These are phyloP conservation scores for Cyberlindnera sargentensis DNA, from an alignment of 805 yeast species.

Conservation along the genomic window DNA sequence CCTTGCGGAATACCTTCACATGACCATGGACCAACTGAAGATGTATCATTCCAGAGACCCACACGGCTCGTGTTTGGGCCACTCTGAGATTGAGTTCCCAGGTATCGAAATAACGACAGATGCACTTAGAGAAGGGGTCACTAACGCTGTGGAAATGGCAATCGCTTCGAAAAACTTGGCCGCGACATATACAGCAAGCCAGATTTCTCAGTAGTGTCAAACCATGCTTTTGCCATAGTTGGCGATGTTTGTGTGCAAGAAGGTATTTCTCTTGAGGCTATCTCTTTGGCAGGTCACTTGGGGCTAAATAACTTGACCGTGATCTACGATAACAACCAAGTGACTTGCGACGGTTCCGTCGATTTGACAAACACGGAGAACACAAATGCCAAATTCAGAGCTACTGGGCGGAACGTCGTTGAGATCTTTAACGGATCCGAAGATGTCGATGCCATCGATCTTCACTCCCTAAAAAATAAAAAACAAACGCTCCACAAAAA, in stretches of 20 bases:
- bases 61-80: constrained; percentile 90
- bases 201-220: constrained; percentile 61
- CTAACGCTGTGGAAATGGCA: constrained; percentile 94
- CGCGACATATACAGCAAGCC: constrained; percentile 86
- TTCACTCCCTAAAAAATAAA: too few relatives aligned
- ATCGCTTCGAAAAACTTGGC: constrained; percentile 87
- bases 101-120: constrained; percentile 98
- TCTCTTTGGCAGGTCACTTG: constrained; percentile 92
- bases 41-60: constrained; percentile 70
- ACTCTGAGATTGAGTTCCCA: constrained; percentile 82
- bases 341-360: constrained; percentile 93
- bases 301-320: constrained; percentile 88
- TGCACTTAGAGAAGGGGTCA: constrained; percentile 96
- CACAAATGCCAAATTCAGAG: constrained; percentile 72
- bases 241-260: constrained; percentile 99
- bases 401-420: constrained; percentile 89
- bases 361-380: constrained; percentile 88
- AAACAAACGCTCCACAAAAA: too few relatives aligned
- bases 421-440: constrained; percentile 73
- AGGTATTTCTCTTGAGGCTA: constrained; percentile 93
- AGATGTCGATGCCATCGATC: constrained; percentile 57
- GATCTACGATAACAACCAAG: constrained; percentile 92
- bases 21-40: constrained; percentile 78
- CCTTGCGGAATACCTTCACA: constrained; percentile 68
- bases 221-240: constrained; percentile 68